Evolutionary conservation across 306 rosid species (phyloP), one percentile per base, ranked within the genome.

Genomic region (Echinosophora koreensis): DNA sequence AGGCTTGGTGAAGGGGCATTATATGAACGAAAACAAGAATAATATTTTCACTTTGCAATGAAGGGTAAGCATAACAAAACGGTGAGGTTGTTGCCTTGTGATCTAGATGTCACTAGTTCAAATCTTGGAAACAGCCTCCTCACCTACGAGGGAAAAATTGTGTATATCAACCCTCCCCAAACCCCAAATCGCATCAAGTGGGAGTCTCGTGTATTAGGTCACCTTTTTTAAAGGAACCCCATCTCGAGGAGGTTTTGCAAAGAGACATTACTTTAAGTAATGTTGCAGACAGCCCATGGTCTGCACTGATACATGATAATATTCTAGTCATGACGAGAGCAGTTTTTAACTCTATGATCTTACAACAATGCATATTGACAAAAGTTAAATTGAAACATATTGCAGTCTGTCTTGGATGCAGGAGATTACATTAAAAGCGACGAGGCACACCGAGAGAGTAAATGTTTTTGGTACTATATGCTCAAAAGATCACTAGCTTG

Each of bases 401-500:
- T 65, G 73, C 77, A 74, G 39, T 56, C 69, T 66, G 83, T 27
- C 56, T 73, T 72, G 38, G 6, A 65, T 14, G 80, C 71, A 69
- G 65, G 55, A 77, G 44, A 79, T 69, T 70, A 76, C 84, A 77
- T 41, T 65, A 56, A 28, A 47, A 78, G 51, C 76, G 75, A 5
- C 42, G 72, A 61, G 78, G 66, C 52, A 83, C 71, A 35, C 73
- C 77, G 1, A 60, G 56, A 76, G 61, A 77, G 68, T 59, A 71
- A 55, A 27, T 66, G 38, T 51, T 14, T 70, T 57, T 30, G 44
- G 35, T 69, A 52, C 56, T 58, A 76, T 56, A 38, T 63, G 62
- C 60, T 77, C 79, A 30, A 52, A 73, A 44, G 64, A 17, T 44
- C n/a, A 47, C 84, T 85, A 89, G 82, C 89, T 84, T 49, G 97